Evolutionary conservation across 129 eudicot species (phyloP), one percentile per base, ranked within the genome.

Genomic region (Deinandra increscens): DNA sequence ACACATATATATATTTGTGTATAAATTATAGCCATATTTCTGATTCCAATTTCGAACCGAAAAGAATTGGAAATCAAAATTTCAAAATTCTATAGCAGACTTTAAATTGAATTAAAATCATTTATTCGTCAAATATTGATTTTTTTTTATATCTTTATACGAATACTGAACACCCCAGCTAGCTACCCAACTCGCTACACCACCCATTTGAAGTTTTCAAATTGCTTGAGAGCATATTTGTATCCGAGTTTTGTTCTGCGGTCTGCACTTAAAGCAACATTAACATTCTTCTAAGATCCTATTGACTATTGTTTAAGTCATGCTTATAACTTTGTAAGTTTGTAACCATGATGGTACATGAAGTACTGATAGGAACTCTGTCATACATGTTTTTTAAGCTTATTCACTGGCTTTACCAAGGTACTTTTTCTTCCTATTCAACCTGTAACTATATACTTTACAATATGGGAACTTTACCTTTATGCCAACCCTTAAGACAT

Each of bases 401-500:
- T 55, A 41, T 33, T 22, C 42, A n/a, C 42, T 37, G 39, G 71
- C 54, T 51, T 48, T 60, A 33, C 60, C 38, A 9, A 45, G 77
- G 19, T 20, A 42, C 45, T 23, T 43, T 50, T 64, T 12, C 58
- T 66, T 14, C 26, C 17, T 53, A 50, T 38, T 74, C 29, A 48
- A 44, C 63, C 8, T 31, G 46, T 49, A 51, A 38, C 53, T 64
- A 17, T 14, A 42, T 39, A 43, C 48, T 74, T 51, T 74, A 41
- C 78, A 69, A 19, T 53, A 29, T 6, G 15, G 42, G 14, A 42
- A 55, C 42, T 6, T 55, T 56, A 43, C 45, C 41, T 33, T 55
- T 53, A 43, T 78, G 69, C 72, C 62, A 71, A 49, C 60, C 36
- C 69, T 65, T 41, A 64, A 15, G 26, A 26, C 17, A 26, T 56